A percentile compares a stretch with the other conserved stretches of the same genome.
phyloP scores from a whole-genome alignment of 2,329 filamentous ascomycete genomes.

The Sarocladium oryzae region DNA sequence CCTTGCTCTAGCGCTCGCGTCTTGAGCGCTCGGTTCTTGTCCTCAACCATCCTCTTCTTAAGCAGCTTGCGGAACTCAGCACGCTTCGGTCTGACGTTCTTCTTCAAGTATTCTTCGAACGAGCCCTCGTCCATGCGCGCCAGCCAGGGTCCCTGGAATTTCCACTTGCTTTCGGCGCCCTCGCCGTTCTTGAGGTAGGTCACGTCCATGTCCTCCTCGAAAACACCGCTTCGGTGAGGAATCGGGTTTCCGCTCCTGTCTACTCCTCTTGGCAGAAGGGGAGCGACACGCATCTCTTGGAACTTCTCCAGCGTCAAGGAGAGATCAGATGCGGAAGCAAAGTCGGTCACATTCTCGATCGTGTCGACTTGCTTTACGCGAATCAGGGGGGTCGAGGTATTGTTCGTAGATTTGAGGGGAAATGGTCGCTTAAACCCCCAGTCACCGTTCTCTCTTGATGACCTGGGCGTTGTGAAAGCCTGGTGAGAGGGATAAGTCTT shows the following conservation, averaged over 20 bases:
- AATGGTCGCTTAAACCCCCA: conserved; percentile 89
- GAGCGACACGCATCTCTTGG: conserved; percentile 70
- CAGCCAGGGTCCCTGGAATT: conserved; percentile 61
- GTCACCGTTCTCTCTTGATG: conserved; percentile 71
- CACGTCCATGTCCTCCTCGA: conserved; percentile 51
- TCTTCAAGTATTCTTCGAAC: conserved; percentile 50
- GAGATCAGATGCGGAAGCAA: conserved; percentile 75
- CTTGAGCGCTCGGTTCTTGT: conserved; percentile 21
- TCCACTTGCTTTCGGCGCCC: conserved; percentile 46
- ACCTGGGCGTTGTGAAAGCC: conserved; percentile 69
- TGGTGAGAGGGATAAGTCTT: conserved; percentile 74
- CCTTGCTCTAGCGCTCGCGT: conserved; percentile 33
- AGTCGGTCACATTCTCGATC: conserved; percentile 84
- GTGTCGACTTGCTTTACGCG: conserved; percentile 76
- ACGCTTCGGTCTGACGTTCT: conserved; percentile 46
- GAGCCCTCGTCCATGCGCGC: conserved; percentile 55
- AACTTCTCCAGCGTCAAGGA: conserved; percentile 77
- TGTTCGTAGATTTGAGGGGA: conserved; percentile 67
- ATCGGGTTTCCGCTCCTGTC: not conserved
- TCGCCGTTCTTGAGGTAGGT: conserved; percentile 24
- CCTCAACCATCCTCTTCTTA: conserved; percentile 39
- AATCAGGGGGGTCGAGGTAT: conserved; percentile 66
- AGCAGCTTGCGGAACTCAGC: conserved; percentile 49
- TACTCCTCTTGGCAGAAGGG: conserved; percentile 45
- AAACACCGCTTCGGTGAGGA: conserved; percentile 31